Conservation (phyloP, 1,284 basidiomycete genomes). For the Ceratobasidium sp. region DNA sequence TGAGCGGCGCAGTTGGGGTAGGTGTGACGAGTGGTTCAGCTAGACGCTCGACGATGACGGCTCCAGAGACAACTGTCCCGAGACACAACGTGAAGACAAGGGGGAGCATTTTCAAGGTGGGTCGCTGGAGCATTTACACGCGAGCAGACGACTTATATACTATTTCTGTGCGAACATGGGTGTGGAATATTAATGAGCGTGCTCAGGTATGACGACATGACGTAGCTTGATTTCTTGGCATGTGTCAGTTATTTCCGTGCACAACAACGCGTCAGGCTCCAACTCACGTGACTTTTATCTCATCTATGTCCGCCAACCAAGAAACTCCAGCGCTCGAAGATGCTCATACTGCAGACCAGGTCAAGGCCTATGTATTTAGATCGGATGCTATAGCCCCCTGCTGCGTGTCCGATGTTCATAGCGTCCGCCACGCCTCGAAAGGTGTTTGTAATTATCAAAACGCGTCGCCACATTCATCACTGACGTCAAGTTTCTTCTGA, state of each 20-base stretch:
- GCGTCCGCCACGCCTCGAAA: conserved; percentile 33
- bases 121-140: too few species aligned
- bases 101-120: not conserved
- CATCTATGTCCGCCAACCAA: conserved; percentile 8
- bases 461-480: conserved; percentile 8
- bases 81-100: conserved; percentile 1
- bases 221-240: too few species aligned
- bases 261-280: not conserved
- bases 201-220: too few species aligned
- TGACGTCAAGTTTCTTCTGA: not conserved
- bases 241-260: too few species aligned
- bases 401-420: conserved; percentile 21
- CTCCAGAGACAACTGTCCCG: not conserved
- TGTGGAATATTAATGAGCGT: too few species aligned
- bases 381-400: conserved; percentile 22
- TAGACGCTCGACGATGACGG: not conserved
- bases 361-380: conserved; percentile 34
- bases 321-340: not conserved
- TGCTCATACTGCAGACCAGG: conserved; percentile 18
- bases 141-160: conserved; percentile 14
- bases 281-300: conserved; percentile 37
- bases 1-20: conserved; percentile 4
- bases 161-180: not conserved
- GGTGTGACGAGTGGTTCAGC: not conserved
- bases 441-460: conserved; percentile 8